Evolutionary conservation across 2,329 filamentous ascomycete genomes (phyloP), one percentile per base, ranked within the genome.

Genomic region (Bisporella sp.): DNA sequence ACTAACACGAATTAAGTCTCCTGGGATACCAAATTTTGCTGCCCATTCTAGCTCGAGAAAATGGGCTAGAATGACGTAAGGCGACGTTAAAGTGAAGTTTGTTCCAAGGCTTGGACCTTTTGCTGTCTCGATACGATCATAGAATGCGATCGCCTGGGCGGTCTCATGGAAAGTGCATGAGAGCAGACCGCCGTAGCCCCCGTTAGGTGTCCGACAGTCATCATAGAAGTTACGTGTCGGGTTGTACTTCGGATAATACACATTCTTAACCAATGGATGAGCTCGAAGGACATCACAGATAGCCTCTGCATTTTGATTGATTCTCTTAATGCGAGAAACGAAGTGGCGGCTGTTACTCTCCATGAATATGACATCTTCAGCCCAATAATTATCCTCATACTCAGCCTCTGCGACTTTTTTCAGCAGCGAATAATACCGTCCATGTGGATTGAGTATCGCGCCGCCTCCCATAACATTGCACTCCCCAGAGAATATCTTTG

Each of bases 381-480:
- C 82, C 89, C 93, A 99, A 66, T 93, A 90, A 49, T 87, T 90
- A 67, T 96, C 89, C 69, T 95, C 88, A 65, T 87, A 93, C 41
- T 87, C 79, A 6, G 68, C 66, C 4, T 71, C 69, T 65, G 88
- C 79, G n/a, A 76, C 74, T 5, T 72, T 64, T 64, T 89, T 92
- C n/a, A 99, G 69, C 0, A 70, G 59, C 3, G 66, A 49, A 66
- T 96, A 96, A 69, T 85, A 86, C 43, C 71, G 80, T n/a, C 83
- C 74, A 50, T 83, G 78, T 0, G 79, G 79, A 61, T 84, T 84
- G 43, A 84, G 65, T 48, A 84, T 79, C 43, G 76, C 71, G 57
- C 84, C 87, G 50, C 93, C 93, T 52, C 91, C 93, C 92, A 97
- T 97, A 58, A 99, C 93, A 67, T 99, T 97, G 67, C 89, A 93